Conservation (phyloP, 176 grass and related monocot genomes). For the Eragrostis nindensis region DNA sequence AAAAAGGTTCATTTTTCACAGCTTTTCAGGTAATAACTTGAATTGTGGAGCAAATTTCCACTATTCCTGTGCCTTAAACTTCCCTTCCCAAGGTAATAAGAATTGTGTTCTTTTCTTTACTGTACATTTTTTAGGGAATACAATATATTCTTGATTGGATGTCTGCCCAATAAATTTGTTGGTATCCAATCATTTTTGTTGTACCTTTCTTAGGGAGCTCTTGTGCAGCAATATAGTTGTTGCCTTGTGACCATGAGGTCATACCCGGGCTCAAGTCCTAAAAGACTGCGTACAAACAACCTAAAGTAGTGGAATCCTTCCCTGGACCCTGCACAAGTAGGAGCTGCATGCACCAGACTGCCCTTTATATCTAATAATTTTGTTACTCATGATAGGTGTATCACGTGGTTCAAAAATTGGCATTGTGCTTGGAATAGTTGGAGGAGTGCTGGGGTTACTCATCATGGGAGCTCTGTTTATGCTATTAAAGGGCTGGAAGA, state of each 20-base stretch:
- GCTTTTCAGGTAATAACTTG: conserved; percentile 92
- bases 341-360: too few species aligned
- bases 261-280: too few species aligned
- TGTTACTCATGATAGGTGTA: conserved; percentile 50
- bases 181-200: too few species aligned
- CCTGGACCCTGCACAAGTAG: too few species aligned
- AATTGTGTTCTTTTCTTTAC: neutral
- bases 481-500: conserved; percentile 72
- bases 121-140: too few species aligned
- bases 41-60: conserved; percentile 78
- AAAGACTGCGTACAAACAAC: too few species aligned
- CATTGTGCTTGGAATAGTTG: conserved; percentile 76
- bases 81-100: conserved; percentile 69
- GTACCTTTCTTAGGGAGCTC: too few species aligned
- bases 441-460: conserved; percentile 67
- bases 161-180: too few species aligned
- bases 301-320: too few species aligned
- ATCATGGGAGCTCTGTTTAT: conserved; percentile 65
- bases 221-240: too few species aligned
- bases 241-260: too few species aligned
- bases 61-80: conserved; percentile 64
- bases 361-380: neutral
- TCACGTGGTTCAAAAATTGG: conserved; percentile 73
- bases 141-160: too few species aligned
- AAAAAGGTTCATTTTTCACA: conserved; percentile 57